These are phyloP conservation scores for Zarea fungicola DNA, from an alignment of 2,329 filamentous ascomycete genomes.

Conservation along the genomic window DNA sequence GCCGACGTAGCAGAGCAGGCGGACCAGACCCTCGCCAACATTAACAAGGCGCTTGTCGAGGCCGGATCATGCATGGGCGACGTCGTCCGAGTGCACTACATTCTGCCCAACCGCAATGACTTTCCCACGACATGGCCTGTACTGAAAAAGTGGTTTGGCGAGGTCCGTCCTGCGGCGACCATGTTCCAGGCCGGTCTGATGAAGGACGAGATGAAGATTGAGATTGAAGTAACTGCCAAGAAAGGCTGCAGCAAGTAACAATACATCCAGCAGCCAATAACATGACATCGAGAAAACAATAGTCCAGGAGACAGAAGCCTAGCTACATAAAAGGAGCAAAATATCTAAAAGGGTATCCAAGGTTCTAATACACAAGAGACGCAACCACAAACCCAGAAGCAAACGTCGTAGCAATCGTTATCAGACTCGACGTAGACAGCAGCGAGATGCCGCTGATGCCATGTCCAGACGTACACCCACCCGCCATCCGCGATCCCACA, in stretches of 20 bases:
- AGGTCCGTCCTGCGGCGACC: slow-evolving; percentile 47
- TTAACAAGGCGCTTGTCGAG: slow-evolving; percentile 38
- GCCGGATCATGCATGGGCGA: slow-evolving; percentile 40
- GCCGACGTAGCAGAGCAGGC: slow-evolving; percentile 41
- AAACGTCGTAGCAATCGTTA: slow-evolving; percentile 57
- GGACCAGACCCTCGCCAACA: slow-evolving; percentile 45
- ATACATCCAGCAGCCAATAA: neutral
- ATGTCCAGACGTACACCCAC: slow-evolving; percentile 65
- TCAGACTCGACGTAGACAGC: slow-evolving; percentile 55
- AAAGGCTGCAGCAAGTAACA: slow-evolving; percentile 19
- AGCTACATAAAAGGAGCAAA: no score
- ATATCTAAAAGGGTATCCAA: neutral
- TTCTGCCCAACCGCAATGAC: slow-evolving; percentile 42
- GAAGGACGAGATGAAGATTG: slow-evolving; percentile 43
- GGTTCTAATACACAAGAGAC: slow-evolving; percentile 18
- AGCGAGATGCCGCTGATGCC: slow-evolving; percentile 63
- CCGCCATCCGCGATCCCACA: slow-evolving; percentile 56
- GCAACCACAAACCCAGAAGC: slow-evolving; percentile 36
- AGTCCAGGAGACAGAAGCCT: no score
- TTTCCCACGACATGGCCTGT: slow-evolving; percentile 47
- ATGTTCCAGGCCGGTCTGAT: slow-evolving; percentile 48
- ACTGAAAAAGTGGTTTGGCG: slow-evolving; percentile 43
- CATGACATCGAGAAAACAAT: no score
- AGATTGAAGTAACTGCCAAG: slow-evolving; percentile 39
- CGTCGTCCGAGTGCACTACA: slow-evolving; percentile 48